A percentile compares a stretch with the other conserved stretches of the same genome.
Evolutionary conservation across 305 asterid genomes (phyloP).

Genomic region (Fraxinus sp.): DNA sequence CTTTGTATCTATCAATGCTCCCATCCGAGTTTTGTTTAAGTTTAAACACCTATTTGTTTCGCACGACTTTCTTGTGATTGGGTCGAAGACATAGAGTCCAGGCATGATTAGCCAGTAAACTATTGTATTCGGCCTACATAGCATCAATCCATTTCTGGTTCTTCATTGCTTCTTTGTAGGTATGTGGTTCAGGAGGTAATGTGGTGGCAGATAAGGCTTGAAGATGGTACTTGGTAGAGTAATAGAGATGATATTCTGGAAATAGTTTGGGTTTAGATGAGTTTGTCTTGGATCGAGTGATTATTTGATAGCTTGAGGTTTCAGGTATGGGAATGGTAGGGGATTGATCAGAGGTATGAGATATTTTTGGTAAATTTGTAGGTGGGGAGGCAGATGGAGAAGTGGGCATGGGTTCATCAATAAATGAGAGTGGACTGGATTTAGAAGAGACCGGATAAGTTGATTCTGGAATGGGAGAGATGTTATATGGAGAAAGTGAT

Average conservation of each 20-base stretch:
- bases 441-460: neutral
- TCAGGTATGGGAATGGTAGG: neutral
- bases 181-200: neutral
- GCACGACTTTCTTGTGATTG: neutral
- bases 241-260: neutral
- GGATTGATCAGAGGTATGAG: too few relatives aligned
- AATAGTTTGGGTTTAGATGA: neutral
- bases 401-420: too few relatives aligned
- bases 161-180: neutral
- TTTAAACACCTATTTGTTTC: neutral
- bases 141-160: neutral
- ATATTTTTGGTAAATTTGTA: too few relatives aligned
- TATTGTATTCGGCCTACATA: too few relatives aligned
- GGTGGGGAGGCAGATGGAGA: too few relatives aligned
- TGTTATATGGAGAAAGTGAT: too few relatives aligned
- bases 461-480: neutral
- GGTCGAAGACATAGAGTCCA: neutral
- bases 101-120: neutral
- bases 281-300: neutral
- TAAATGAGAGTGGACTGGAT: too few relatives aligned
- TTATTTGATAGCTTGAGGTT: neutral
- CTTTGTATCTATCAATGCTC: neutral
- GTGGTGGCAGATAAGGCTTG: neutral
- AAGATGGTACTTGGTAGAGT: neutral
- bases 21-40: neutral